Evolutionary conservation across 352 stramenopile species (phyloP), one percentile per base, ranked within the genome.

Genomic region (Globisporangium nunn): DNA sequence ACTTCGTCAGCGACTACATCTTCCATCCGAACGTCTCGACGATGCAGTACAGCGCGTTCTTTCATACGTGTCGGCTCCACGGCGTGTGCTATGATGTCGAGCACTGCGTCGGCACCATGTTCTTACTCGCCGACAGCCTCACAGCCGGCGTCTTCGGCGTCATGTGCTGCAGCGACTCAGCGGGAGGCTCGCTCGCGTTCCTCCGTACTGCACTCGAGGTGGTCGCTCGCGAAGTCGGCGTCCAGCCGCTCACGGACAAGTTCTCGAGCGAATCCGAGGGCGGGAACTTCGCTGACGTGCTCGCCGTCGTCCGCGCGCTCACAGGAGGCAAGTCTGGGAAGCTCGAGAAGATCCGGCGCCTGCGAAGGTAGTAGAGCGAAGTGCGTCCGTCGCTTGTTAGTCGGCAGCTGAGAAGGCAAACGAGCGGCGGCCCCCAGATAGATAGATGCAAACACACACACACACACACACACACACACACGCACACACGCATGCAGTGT

Each of bases 61-160:
- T 97, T 70, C 89, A 96, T 52, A 73, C 76, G 50, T 97, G 88
- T 57, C 70, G 87, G 0, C 68, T 94, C 51, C 78, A 95, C 28
- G 87, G 88, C 35, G 87, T 97, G 52, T 95, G 81, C 57, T 96
- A 93, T 18, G 88, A 96, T 60, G 66, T 95, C 54, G 66, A 82
- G 57, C 67, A 70, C 4, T 67, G 72, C 28, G 56, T 90, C n/a
- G 84, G 84, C 14, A 76, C 73, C 15, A 67, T 88, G 33, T 94
- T 93, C 54, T 58, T 91, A 47, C 67, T 94, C 6, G 59, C 70
- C 2, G 84, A 95, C 67, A 93, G 81, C 52, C 81, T 95, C 61
- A 88, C 83, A 3, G 81, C 78, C 6, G 81, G 84, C 12, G 78
- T 93, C 30, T 80, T 95, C 10, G 83, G 80, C 12, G 49, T 88